Percentiles rank a stretch among this genome's conserved stretches.
Evolutionary conservation across 1,284 basidiomycete species (phyloP).

Genomic region (Rhodotorula glutinis): DNA sequence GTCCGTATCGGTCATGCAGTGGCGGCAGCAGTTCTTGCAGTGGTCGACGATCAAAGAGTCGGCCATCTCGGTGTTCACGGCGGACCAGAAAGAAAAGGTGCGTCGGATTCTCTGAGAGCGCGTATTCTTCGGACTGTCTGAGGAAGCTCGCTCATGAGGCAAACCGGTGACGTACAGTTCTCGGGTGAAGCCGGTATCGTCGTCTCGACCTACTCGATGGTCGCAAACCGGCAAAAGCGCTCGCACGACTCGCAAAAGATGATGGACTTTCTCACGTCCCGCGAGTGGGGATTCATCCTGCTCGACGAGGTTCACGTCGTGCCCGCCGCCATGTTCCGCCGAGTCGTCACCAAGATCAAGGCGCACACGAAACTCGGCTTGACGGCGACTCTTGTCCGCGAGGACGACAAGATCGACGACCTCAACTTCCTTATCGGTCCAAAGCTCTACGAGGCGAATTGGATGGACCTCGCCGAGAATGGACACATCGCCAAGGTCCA

Average conservation of each 20-base stretch:
- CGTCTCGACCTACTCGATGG: constrained; percentile 97
- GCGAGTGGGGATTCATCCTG: constrained; percentile 94
- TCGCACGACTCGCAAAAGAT: constrained; percentile 97
- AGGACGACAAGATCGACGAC: constrained; percentile 99
- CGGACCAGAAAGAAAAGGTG: constrained; percentile 92
- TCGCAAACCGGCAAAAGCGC: constrained; percentile 91
- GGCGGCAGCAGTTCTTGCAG: constrained; percentile 93
- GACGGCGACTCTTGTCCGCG: constrained; percentile 94
- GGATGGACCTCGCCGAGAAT: constrained; percentile 99
- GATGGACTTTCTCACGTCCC: constrained; percentile 93
- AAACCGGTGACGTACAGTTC: constrained; percentile 58
- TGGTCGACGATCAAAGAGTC: constrained; percentile 96
- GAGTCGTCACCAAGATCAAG: constrained; percentile 94
- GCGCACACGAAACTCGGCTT: constrained; percentile 94
- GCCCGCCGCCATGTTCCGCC: constrained; percentile 92
- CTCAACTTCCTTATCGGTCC: constrained; percentile 99
- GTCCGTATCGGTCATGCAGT: constrained; percentile 95
- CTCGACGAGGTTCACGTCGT: constrained; percentile 97
- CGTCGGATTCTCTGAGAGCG: constrained; percentile 27
- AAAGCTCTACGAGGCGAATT: constrained; percentile 99
- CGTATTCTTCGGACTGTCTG: no score
- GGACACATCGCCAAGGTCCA: constrained; percentile 99
- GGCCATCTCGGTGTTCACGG: constrained; percentile 92
- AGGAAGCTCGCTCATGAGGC: no score
- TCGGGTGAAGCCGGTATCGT: constrained; percentile 91